These are phyloP conservation scores for Papiliotrema laurentii DNA, from an alignment of 1,284 basidiomycete genomes.

Conservation along the genomic window DNA sequence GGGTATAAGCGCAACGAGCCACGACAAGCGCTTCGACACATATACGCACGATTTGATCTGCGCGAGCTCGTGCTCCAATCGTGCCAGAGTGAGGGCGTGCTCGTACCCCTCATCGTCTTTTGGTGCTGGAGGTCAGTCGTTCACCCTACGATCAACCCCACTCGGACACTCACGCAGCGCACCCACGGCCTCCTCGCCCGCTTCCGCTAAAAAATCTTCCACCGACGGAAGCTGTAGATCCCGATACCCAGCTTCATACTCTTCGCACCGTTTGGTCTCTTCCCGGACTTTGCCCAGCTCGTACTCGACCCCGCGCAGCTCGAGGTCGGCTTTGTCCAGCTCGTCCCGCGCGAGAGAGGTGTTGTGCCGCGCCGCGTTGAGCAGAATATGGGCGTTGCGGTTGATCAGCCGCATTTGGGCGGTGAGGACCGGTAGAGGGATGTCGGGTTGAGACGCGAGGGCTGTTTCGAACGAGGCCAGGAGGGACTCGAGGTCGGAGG, in stretches of 20 bases:
- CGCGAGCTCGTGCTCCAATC: slow-evolving; percentile 36
- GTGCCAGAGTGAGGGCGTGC: slow-evolving; percentile 27
- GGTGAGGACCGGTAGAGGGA: slow-evolving; percentile 13
- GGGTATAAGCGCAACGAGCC: not conserved
- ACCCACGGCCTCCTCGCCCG: slow-evolving; percentile 12
- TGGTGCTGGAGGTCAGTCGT: slow-evolving; percentile 11
- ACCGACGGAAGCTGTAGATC: slow-evolving; percentile 23
- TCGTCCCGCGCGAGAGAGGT: slow-evolving; percentile 23
- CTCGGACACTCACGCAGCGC: slow-evolving; percentile 26
- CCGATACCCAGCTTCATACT: slow-evolving; percentile 16
- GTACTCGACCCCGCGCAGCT: slow-evolving; percentile 33
- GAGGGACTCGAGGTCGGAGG: slow-evolving; percentile 23
- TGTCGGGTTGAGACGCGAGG: slow-evolving; percentile 7
- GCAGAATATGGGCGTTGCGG: slow-evolving; percentile 24
- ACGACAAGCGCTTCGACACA: not conserved
- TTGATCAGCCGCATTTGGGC: slow-evolving; percentile 28
- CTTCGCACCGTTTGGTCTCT: slow-evolving; percentile 34
- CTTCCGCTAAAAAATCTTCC: slow-evolving; percentile 17
- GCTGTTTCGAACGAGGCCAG: slow-evolving; percentile 15
- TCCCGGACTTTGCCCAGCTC: slow-evolving; percentile 36
- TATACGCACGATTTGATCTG: slow-evolving; percentile 26
- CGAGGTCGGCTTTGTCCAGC: slow-evolving; percentile 32
- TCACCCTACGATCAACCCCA: not conserved
- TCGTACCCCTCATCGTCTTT: slow-evolving; percentile 23
- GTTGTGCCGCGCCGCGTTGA: slow-evolving; percentile 30